Percentiles rank a stretch among this genome's conserved stretches.
Evolutionary conservation across 2,329 filamentous ascomycete genomes (phyloP).

Genomic region (Pseudogymnoascus sp.): DNA sequence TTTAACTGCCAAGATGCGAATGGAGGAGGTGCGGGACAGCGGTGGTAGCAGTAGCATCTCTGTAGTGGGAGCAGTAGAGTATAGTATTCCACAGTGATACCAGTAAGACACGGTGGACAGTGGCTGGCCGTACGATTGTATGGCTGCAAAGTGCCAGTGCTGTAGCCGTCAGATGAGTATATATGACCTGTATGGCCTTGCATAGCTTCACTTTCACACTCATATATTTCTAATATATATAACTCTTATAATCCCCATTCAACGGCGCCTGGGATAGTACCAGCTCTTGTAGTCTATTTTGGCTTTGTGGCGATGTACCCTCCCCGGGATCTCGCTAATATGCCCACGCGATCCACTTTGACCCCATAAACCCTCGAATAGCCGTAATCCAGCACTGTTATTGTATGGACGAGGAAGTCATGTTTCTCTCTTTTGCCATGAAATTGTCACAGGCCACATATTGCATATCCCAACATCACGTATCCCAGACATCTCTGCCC

Average conservation of each 20-base stretch:
- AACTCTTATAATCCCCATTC: neutral
- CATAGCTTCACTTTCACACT: neutral
- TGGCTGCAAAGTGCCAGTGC: neutral
- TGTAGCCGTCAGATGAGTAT: neutral
- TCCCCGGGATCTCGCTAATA: neutral
- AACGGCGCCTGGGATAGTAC: neutral
- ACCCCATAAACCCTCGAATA: neutral
- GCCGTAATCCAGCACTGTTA: neutral
- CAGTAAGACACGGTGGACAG: neutral
- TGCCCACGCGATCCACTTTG: constrained; percentile 2
- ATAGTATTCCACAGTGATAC: neutral
- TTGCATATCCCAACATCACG: neutral
- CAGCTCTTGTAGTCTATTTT: neutral
- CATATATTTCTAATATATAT: neutral
- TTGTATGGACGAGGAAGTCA: neutral
- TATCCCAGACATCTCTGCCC: neutral
- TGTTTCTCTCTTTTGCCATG: neutral
- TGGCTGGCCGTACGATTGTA: neutral
- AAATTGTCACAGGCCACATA: neutral
- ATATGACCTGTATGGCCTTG: too few relatives aligned
- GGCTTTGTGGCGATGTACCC: neutral
- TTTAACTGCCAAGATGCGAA: neutral
- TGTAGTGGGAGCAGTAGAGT: neutral
- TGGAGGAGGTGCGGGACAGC: neutral
- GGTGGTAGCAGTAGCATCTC: neutral